phyloP scores from a whole-genome alignment of 495 filamentous ascomycete genomes.

The Xylaria telfairii region DNA sequence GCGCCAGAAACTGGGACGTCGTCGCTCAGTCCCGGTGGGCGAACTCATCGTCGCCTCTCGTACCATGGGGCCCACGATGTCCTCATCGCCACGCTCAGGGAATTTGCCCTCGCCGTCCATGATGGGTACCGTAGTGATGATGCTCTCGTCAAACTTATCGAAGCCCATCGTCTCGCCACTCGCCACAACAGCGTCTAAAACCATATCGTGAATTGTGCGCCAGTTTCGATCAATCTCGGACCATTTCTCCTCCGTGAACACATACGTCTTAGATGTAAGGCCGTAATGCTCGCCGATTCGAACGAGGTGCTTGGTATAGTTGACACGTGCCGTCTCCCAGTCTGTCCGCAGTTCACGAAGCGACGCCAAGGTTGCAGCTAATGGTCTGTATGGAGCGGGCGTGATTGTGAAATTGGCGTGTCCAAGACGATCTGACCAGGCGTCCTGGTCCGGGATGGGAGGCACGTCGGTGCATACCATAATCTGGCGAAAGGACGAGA shows the following conservation, averaged over 20 bases:
- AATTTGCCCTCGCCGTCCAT: constrained; percentile 80
- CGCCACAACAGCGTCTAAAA: constrained; percentile 56
- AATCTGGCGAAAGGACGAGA: constrained; percentile 70
- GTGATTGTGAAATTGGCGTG: constrained; percentile 92
- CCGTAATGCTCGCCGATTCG: constrained; percentile 89
- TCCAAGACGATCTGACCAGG: constrained; percentile 82
- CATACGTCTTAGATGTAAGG: constrained; percentile 80
- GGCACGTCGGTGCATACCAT: constrained; percentile 45
- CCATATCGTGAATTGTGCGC: constrained; percentile 67
- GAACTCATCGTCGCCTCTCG: constrained; percentile 60
- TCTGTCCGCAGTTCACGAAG: constrained; percentile 73
- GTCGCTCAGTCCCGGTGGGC: constrained; percentile 44
- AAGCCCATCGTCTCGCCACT: constrained; percentile 36
- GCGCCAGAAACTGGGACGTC: constrained; percentile 51
- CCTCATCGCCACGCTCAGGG: constrained; percentile 82
- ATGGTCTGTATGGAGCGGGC: constrained; percentile 78
- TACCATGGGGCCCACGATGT: constrained; percentile 93
- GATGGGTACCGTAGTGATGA: constrained; percentile 50
- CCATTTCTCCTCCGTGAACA: constrained; percentile 85
- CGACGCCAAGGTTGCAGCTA: constrained; percentile 59
- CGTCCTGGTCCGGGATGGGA: constrained; percentile 66
- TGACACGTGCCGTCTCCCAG: constrained; percentile 80
- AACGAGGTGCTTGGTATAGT: constrained; percentile 82
- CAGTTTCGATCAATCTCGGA: constrained; percentile 73
- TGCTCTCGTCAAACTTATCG: constrained; percentile 46